Evolutionary conservation across 768 basidiomycete genomes (phyloP), one percentile per base, ranked within the genome.

Genomic region (Rhodotorula sphaerocarpa): DNA sequence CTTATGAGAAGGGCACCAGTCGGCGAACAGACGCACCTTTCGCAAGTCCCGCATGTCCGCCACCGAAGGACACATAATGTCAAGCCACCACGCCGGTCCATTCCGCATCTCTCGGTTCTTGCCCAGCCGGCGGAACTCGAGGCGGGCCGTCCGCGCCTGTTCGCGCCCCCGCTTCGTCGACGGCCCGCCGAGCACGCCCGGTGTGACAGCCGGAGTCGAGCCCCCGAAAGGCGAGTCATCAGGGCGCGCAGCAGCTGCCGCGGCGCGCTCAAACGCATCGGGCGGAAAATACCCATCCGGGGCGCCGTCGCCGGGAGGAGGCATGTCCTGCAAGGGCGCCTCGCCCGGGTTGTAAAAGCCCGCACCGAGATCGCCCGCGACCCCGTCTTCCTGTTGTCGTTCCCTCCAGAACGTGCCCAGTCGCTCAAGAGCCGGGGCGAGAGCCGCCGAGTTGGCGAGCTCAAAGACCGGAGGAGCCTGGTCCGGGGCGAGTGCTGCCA

Each of bases 11-110:
- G 33, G 21, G 44, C 31, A 44, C 16, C 51, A 15, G 20, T 41
- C n/a, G 43, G 55, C 39, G 21, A 41, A 55, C 20, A 39, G 4
- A 72, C 79, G 55, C 70, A 84, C 88, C 80, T 87, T 90, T 47
- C 90, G 87, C 52, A 96, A 80, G 10, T 84, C 82, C 61, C 86
- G 81, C 80, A 93, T 83, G 74, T 93, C 90, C 51, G 86, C 86
- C 82, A 88, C 88, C 0, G 83, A 84, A 3, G 91, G 90, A 66
- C 85, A 88, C 33, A 88, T 80, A 1, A 93, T 83, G 71, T 96
- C 90, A 46, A 96, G 75, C 82, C 89, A 96, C 91, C 91, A 95
- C 7, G 86, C 84, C 7, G 79, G 69, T 55, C 60, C 67, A 42
- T 68, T 39, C 55, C 72, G 63, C 63, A 61, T 59, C 58, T 43